phyloP scores from a whole-genome alignment of 768 basidiomycete species.

The Amanita fuliginea region DNA sequence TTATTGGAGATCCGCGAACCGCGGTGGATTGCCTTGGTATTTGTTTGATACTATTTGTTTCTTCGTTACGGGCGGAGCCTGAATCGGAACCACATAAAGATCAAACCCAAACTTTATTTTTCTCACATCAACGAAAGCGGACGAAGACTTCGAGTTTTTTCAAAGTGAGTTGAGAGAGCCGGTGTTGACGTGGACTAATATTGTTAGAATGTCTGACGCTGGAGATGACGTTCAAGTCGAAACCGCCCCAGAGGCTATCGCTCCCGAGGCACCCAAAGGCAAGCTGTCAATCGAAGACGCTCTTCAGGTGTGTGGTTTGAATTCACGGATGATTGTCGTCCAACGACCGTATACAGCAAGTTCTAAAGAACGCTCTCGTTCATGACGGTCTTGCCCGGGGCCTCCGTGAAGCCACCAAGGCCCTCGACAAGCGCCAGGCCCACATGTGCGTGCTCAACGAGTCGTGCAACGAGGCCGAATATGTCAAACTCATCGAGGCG shows the following conservation, averaged over 20 bases:
- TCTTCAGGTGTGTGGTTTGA: constrained; percentile 48
- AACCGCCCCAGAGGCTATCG: constrained; percentile 61
- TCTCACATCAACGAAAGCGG: constrained; percentile 89
- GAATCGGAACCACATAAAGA: constrained; percentile 24
- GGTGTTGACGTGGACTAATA: background rate
- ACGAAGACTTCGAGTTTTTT: constrained; percentile 55
- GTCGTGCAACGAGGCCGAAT: constrained; percentile 98
- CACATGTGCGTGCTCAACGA: constrained; percentile 98
- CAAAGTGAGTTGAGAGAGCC: constrained; percentile 11
- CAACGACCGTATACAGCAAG: constrained; percentile 51
- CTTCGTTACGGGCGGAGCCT: constrained; percentile 42
- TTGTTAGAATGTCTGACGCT: constrained; percentile 86
- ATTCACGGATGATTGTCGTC: background rate
- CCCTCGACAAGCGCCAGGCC: constrained; percentile 96
- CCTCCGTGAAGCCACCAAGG: constrained; percentile 95
- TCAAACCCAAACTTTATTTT: constrained; percentile 35
- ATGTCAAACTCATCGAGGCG: constrained; percentile 99
- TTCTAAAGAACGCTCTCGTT: constrained; percentile 96
- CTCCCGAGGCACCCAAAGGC: constrained; percentile 85
- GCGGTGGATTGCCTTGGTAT: background rate
- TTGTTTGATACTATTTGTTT: too few species aligned
- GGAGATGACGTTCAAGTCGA: constrained; percentile 89
- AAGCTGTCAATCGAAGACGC: constrained; percentile 95
- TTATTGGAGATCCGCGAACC: background rate
- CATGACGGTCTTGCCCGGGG: constrained; percentile 98